Evolutionary conservation across 2,329 filamentous ascomycete genomes (phyloP), one percentile per base, ranked within the genome.

Genomic region (Gaeumannomyces tritici): DNA sequence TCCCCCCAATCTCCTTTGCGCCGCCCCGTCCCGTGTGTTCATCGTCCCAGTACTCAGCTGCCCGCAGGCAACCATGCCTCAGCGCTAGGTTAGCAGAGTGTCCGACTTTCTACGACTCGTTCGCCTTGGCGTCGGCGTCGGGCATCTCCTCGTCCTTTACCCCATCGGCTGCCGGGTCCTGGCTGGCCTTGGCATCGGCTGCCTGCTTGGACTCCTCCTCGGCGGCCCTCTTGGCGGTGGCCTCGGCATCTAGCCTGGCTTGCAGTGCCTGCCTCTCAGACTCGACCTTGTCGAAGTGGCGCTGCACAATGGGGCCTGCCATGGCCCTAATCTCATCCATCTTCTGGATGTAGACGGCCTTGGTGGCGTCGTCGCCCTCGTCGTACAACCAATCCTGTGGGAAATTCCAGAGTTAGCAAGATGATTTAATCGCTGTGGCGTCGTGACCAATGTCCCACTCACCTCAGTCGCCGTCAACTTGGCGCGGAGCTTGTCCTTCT

Each of bases 331-430:
- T 92, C 76, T 99, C 95, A 66, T 98, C 95, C 76, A 95, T 88
- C 86, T 98, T 99, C 78, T 91, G 85, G 65, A 96, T 80, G 79
- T 99, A 99, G 71, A 95, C 85, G 62, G 90, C 92, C 83, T 98
- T 98, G 71, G 89, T 89, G 68, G 92, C 86, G 75, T 99, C 95
- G 66, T 97, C 93, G 64, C 95, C 95, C 62, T 98, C 95, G 62
- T 97, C 93, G 76, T 98, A 98, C 65, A 99, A 83, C 95, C 95
- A 99, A 73, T 99, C 93, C 93, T 98, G 62, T 55, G 4, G 12
- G 55, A 63, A 28, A 42, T 9, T 33, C 21, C 18, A 26, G 18
- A 8, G 21, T 35, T 60, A 47, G 33, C 28, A 54, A 18, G 33
- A 33, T 31, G 9, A 35, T 13, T 29, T 54, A 21, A 21, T 21